Evolutionary conservation across 495 filamentous ascomycete species (phyloP).

Genomic region (Melanomma pulvis-pyrius): DNA sequence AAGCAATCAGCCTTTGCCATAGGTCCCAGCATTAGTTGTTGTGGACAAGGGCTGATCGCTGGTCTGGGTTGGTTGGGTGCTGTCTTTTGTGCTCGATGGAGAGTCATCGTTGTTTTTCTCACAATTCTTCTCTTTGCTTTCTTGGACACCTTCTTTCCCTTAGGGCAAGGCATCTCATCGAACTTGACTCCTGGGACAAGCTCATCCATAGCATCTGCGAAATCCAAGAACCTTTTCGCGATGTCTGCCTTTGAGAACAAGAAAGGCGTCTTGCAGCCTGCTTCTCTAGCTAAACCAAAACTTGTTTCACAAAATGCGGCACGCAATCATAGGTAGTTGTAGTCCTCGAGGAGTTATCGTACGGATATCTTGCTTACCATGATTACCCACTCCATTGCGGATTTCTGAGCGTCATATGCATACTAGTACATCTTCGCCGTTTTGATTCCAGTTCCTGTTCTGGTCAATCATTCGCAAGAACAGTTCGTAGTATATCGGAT

Average conservation of each 20-base stretch:
- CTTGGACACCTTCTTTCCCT: slow-evolving; percentile 19
- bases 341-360: not conserved
- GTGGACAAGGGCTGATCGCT: slow-evolving; percentile 1
- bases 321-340: slow-evolving; percentile 3
- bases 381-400: slow-evolving; percentile 20
- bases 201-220: slow-evolving; percentile 15
- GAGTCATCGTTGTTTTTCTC: slow-evolving; percentile 3
- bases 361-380: slow-evolving; percentile 6
- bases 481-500: not conserved
- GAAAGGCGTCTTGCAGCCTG: slow-evolving; percentile 17
- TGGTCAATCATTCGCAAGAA: slow-evolving; percentile 3
- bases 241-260: slow-evolving; percentile 18
- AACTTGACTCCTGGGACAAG: slow-evolving; percentile 19
- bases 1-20: slow-evolving; percentile 9
- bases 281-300: slow-evolving; percentile 19
- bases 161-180: slow-evolving; percentile 18
- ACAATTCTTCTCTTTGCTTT: slow-evolving; percentile 19
- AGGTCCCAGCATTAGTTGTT: slow-evolving; percentile 1
- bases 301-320: slow-evolving; percentile 12
- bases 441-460: slow-evolving; percentile 17
- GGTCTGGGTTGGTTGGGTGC: slow-evolving; percentile 1
- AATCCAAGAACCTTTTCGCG: slow-evolving; percentile 11
- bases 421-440: slow-evolving; percentile 15
- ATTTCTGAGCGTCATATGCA: slow-evolving; percentile 12
- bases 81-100: slow-evolving; percentile 16